Evolutionary conservation across 371 early-diverging fungal genomes (phyloP), one percentile per base, ranked within the genome.

Genomic region (Mortierella sp.): DNA sequence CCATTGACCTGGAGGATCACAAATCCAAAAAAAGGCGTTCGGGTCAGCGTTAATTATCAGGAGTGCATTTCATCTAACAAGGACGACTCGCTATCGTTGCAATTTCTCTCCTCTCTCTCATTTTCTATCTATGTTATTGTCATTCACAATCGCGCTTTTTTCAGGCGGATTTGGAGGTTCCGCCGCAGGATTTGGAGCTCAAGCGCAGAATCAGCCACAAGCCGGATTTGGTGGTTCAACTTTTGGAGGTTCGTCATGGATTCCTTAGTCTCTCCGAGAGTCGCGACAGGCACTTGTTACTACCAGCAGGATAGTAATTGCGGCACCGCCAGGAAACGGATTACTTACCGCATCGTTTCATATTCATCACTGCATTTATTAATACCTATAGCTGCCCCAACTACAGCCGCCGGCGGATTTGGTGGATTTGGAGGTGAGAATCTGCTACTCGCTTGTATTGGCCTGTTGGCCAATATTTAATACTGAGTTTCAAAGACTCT

Each of bases 161-260:
- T 8, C 60, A 86, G 82, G 86, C 68, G 84, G 82, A 11, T 88
- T 88, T 76, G 88, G 88, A 58, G 84, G 80, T 47, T 75, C 84
- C 26, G 54, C 82, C 52, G 26, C 88, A 24, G 91, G 90, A 68
- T 93, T 93, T 79, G 94, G 94, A 38, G 93, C 92, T 57, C 94
- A 91, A 74, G 92, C 88, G 16, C 89, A 88, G 71, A 79, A 79
- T n/a, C 88, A 87, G 60, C 82, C 88, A 45, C 90, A 91, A 81
- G 80, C 90, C 73, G 84, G 87, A 76, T 90, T 92, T 55, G 88
- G 90, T 54, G 78, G 82, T 73, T 80, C 89, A 31, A 80, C 90
- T 11, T 90, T 92, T 88, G 91, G 94, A 77, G 92, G 93, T 90
- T 88, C 72, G 77, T 54, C 38, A 14, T 31, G 65, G 38, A 58